Evolutionary conservation across 257 asterid genomes (phyloP), one percentile per base, ranked within the genome.

Genomic region (Lycium barbarum): DNA sequence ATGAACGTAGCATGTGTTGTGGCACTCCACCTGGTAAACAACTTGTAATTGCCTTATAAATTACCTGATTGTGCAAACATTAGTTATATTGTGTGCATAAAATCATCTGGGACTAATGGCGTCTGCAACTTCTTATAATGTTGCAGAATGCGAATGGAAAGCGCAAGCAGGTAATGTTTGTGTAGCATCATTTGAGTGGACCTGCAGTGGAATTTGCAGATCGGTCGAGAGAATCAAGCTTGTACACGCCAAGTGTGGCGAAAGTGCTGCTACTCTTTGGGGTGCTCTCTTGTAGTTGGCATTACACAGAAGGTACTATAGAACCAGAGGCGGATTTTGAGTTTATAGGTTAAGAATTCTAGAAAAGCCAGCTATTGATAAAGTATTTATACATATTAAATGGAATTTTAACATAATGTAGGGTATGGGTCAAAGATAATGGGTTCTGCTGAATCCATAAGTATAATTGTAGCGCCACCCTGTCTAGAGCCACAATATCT

Each of bases 181-280:
- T 54, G 93, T 82, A 0, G 92, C 93, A 2, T 85, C 93, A 8
- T 92, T 91, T 22, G 95, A 92, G 49, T 92, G 95, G 94, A 87
- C 82, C 83, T 92, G 95, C 91, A 92, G 95, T 33, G 95, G 95
- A 83, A 90, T 92, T 33, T 92, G 95, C 81, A 89, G 88, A 59
- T 92, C 95, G 5, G 94, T 91, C 13, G 90, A 91, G 20, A 88
- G 92, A 68, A 89, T 92, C 18, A 92, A 90, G 84, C 83, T n/a
- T 26, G 93, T 92, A 38, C 95, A 92, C 45, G 84, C 87, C 17
- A 90, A 88, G 72, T 91, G 94, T 58, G 90, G 87, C 38, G 94
- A 91, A 90, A 92, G 89, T 86, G 83, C 89, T 53, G 84, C 89
- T 49, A 88, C 90, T 83, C 91, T 91, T 35, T 87, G 93, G 92